These are phyloP conservation scores for Peniophora sp. DNA, from an alignment of 1,284 basidiomycete genomes.

Conservation along the genomic window DNA sequence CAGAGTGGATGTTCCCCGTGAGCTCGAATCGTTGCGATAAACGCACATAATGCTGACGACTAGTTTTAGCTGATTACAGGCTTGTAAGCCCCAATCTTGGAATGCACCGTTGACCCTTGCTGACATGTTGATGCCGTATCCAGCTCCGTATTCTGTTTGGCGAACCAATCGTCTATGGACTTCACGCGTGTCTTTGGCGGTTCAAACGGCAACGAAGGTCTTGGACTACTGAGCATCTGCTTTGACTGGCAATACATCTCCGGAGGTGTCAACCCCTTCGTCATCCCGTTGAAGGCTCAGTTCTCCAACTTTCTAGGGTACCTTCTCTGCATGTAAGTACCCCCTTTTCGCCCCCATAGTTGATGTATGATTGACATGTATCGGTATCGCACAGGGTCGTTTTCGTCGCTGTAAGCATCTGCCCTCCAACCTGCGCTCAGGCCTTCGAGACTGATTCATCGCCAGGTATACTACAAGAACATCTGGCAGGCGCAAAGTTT, in stretches of 20 bases:
- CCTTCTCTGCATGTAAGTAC: constrained; percentile 25
- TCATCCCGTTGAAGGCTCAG: constrained; percentile 6
- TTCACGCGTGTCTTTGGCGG: constrained; percentile 56
- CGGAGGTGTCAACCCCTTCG: constrained; percentile 7
- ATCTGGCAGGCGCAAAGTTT: neutral
- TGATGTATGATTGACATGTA: neutral
- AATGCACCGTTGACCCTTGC: too few relatives aligned
- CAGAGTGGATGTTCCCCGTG: constrained; percentile 41
- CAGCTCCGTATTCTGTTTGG: constrained; percentile 51
- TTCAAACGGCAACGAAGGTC: constrained; percentile 51
- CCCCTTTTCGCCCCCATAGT: neutral
- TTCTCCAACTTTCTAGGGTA: constrained; percentile 1
- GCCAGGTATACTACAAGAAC: neutral
- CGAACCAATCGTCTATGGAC: constrained; percentile 34
- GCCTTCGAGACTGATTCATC: too few relatives aligned
- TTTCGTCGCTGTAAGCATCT: constrained; percentile 26
- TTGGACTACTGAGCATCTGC: constrained; percentile 40
- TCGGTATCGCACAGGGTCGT: constrained; percentile 20
- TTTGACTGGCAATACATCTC: constrained; percentile 38
- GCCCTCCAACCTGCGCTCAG: too few relatives aligned
- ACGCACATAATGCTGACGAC: neutral
- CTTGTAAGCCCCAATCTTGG: too few relatives aligned
- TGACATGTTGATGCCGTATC: constrained; percentile 29
- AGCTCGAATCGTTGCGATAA: neutral
- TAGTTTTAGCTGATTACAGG: neutral